Conservation (phyloP, 2,329 filamentous ascomycete genomes). For the Lasiodiplodia sp. region DNA sequence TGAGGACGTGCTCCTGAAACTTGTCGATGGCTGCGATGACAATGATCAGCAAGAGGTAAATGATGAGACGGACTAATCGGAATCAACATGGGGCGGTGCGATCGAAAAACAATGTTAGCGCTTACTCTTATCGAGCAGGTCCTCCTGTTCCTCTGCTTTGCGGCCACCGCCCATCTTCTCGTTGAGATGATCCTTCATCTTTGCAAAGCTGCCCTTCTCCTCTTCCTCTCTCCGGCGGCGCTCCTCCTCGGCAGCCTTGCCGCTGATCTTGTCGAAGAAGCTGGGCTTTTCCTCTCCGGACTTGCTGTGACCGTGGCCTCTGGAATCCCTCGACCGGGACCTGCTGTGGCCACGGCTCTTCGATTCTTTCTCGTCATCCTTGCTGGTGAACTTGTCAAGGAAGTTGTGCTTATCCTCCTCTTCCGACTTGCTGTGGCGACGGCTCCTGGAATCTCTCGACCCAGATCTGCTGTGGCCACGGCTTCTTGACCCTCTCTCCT, state of each 20-base stretch:
- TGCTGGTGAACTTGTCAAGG: constrained; percentile 10
- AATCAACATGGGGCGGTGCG: constrained; percentile 8
- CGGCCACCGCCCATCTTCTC: constrained; percentile 25
- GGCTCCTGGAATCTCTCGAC: constrained; percentile 16
- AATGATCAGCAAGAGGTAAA: constrained; percentile 21
- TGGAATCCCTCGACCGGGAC: not conserved
- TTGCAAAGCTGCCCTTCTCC: constrained; percentile 16
- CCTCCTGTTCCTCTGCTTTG: constrained; percentile 28
- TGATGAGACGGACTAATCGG: constrained; percentile 10
- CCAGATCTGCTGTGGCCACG: constrained; percentile 20
- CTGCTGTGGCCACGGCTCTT: constrained; percentile 12
- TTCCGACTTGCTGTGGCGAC: constrained; percentile 9
- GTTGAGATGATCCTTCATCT: constrained; percentile 28
- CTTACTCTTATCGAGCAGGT: constrained; percentile 30
- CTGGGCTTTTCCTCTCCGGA: constrained; percentile 23
- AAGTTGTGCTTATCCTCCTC: constrained; percentile 9
- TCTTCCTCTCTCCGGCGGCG: constrained; percentile 23
- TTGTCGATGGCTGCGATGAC: constrained; percentile 29
- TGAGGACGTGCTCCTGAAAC: constrained; percentile 29
- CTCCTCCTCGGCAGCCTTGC: constrained; percentile 27
- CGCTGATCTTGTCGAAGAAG: constrained; percentile 29
- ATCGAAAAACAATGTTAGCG: not conserved
- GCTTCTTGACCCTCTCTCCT: constrained; percentile 9
- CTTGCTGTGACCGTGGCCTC: constrained; percentile 13
- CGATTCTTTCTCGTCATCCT: constrained; percentile 16